Evolutionary conservation across 495 filamentous ascomycete genomes (phyloP).

Genomic region (Lentithecium fluviatile): DNA sequence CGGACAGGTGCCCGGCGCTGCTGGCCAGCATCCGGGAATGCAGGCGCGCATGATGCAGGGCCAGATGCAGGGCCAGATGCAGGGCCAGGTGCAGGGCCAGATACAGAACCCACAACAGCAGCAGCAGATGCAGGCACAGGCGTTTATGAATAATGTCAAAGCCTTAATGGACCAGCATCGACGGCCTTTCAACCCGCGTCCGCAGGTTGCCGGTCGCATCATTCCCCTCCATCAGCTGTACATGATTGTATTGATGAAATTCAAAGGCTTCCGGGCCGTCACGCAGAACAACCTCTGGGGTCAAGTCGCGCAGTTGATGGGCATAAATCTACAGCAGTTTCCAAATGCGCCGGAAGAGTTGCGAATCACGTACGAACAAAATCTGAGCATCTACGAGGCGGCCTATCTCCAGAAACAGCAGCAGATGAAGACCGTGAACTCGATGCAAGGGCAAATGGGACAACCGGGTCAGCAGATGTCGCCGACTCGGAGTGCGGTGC

Average conservation of each 20-base stretch:
- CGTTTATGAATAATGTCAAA: slow-evolving; percentile 71
- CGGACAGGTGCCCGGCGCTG: slow-evolving; percentile 31
- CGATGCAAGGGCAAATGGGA: slow-evolving; percentile 42
- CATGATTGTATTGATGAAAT: slow-evolving; percentile 65
- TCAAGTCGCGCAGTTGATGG: slow-evolving; percentile 64
- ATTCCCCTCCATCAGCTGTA: slow-evolving; percentile 75
- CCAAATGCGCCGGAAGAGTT: slow-evolving; percentile 67
- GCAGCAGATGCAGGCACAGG: slow-evolving; percentile 20
- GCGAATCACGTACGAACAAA: slow-evolving; percentile 68
- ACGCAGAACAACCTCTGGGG: slow-evolving; percentile 68
- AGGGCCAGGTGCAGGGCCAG: slow-evolving; percentile 23
- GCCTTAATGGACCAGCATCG: slow-evolving; percentile 69
- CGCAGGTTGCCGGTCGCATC: slow-evolving; percentile 65
- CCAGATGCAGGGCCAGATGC: slow-evolving; percentile 20
- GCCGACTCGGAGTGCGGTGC: slow-evolving; percentile 51
- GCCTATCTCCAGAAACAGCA: slow-evolving; percentile 12
- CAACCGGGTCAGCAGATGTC: slow-evolving; percentile 43
- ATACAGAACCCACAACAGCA: slow-evolving; percentile 6
- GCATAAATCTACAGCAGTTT: slow-evolving; percentile 64
- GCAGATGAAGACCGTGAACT: slow-evolving; percentile 11
- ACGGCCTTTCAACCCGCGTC: slow-evolving; percentile 67
- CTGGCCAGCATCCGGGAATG: slow-evolving; percentile 48
- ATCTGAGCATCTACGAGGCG: slow-evolving; percentile 67
- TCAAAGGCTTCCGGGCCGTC: slow-evolving; percentile 73
- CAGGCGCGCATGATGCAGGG: slow-evolving; percentile 49